phyloP scores from a whole-genome alignment of 495 filamentous ascomycete genomes.

The Trichoderma asperelloides region DNA sequence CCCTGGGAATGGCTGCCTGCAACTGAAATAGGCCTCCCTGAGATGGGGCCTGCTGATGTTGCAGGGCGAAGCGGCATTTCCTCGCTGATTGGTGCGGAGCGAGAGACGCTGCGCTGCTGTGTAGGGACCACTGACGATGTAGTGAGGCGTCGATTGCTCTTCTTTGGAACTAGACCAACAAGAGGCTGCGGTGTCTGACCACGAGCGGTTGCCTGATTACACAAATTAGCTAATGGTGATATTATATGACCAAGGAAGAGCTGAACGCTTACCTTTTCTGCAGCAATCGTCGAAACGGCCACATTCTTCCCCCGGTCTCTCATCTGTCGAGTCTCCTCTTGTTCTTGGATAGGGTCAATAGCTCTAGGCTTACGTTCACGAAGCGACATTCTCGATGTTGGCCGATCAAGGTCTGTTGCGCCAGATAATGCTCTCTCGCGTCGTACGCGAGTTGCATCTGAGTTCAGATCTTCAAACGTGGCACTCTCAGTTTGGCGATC shows the following conservation, averaged over 20 bases:
- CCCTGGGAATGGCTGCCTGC: not conserved
- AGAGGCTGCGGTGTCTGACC: slow-evolving; percentile 27
- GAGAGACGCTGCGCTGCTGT: not conserved
- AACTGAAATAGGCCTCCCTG: not conserved
- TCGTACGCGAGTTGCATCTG: slow-evolving; percentile 50
- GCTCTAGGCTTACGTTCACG: slow-evolving; percentile 56
- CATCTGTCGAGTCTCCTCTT: slow-evolving; percentile 37
- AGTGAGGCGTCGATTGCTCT: slow-evolving; percentile 30
- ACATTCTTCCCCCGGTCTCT: slow-evolving; percentile 58
- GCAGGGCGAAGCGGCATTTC: not conserved
- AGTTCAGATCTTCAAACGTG: slow-evolving; percentile 64
- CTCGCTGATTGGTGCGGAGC: not conserved
- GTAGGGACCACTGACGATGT: slow-evolving; percentile 26
- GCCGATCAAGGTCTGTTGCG: slow-evolving; percentile 21
- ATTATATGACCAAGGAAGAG: not conserved
- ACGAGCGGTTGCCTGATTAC: slow-evolving; percentile 25
- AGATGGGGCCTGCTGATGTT: not conserved
- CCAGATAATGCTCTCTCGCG: slow-evolving; percentile 50
- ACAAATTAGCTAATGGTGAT: not conserved
- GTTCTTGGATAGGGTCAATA: slow-evolving; percentile 34
- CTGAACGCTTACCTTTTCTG: slow-evolving; percentile 32
- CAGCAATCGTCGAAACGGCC: slow-evolving; percentile 41
- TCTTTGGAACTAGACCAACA: not conserved
- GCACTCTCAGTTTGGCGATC: slow-evolving; percentile 63
- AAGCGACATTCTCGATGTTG: slow-evolving; percentile 58